phyloP scores from a whole-genome alignment of 2,329 filamentous ascomycete species.

The Arthrobotrys conoides region DNA sequence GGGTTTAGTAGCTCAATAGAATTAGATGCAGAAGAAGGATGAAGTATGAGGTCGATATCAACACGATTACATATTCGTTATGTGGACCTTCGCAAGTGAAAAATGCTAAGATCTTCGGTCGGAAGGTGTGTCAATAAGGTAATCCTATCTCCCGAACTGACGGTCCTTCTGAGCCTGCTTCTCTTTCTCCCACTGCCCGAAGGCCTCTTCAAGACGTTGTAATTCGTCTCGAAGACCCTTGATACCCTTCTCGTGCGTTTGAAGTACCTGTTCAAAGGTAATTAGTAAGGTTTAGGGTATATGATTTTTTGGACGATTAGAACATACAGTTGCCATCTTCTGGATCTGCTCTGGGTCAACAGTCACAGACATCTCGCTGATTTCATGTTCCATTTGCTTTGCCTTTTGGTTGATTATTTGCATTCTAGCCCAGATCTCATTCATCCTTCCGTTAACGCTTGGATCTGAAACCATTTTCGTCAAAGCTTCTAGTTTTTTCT shows the following conservation, averaged over 20 bases:
- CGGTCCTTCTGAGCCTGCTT: slow-evolving; percentile 63
- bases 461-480: slow-evolving; percentile 81
- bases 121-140: slow-evolving; percentile 29
- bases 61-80: slow-evolving; percentile 28
- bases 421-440: slow-evolving; percentile 88
- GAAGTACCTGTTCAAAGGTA: slow-evolving; percentile 54
- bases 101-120: slow-evolving; percentile 7
- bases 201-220: slow-evolving; percentile 72
- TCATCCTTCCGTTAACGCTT: slow-evolving; percentile 79
- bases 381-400: slow-evolving; percentile 79
- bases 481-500: slow-evolving; percentile 78
- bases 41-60: slow-evolving; percentile 20
- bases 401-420: slow-evolving; percentile 81
- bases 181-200: slow-evolving; percentile 71
- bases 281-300: slow-evolving; percentile 61
- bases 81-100: slow-evolving; percentile 24
- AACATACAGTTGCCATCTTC: slow-evolving; percentile 76
- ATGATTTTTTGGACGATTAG: slow-evolving; percentile 57
- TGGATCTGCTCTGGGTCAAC: slow-evolving; percentile 80
- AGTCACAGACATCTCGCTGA: slow-evolving; percentile 77
- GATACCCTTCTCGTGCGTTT: slow-evolving; percentile 63
- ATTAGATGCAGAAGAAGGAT: slow-evolving; percentile 11
- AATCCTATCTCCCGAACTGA: slow-evolving; percentile 54
- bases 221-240: slow-evolving; percentile 78
- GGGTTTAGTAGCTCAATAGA: slow-evolving; percentile 13